These are phyloP conservation scores for Sonneratia alba DNA, from an alignment of 345 rosid species.

Conservation along the genomic window DNA sequence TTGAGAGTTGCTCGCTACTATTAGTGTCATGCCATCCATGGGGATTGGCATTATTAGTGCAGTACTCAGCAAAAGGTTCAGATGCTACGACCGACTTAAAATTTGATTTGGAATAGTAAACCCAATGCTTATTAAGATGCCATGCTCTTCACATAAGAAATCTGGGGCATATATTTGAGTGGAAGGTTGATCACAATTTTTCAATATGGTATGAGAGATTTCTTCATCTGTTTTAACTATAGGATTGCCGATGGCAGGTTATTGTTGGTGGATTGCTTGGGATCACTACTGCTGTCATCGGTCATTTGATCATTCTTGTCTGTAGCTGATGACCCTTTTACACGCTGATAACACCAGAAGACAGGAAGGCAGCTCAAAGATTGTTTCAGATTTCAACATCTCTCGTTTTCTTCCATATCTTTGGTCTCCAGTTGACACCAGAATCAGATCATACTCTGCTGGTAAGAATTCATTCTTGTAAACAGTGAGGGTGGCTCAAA, in stretches of 20 bases:
- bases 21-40: not conserved
- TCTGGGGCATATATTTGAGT: not conserved
- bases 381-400: not conserved
- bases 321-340: slow-evolving; percentile 17
- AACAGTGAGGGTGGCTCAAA: not conserved
- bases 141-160: not conserved
- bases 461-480: not conserved
- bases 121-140: not conserved
- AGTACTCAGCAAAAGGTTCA: not conserved
- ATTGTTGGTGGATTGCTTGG: slow-evolving; percentile 77
- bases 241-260: slow-evolving; percentile 34
- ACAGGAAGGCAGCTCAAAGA: not conserved
- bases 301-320: slow-evolving; percentile 35
- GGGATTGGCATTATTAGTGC: not conserved
- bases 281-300: slow-evolving; percentile 37
- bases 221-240: not conserved
- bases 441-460: not conserved
- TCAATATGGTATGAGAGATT: not conserved
- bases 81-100: not conserved
- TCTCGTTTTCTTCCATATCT: not conserved
- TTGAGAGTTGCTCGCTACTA: too few species aligned
- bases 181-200: not conserved
- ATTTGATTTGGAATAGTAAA: not conserved
- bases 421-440: not conserved
- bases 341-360: not conserved